Base-by-base conservation (phyloP, 495 filamentous ascomycete species). In the Penicillium paradoxum region DNA sequence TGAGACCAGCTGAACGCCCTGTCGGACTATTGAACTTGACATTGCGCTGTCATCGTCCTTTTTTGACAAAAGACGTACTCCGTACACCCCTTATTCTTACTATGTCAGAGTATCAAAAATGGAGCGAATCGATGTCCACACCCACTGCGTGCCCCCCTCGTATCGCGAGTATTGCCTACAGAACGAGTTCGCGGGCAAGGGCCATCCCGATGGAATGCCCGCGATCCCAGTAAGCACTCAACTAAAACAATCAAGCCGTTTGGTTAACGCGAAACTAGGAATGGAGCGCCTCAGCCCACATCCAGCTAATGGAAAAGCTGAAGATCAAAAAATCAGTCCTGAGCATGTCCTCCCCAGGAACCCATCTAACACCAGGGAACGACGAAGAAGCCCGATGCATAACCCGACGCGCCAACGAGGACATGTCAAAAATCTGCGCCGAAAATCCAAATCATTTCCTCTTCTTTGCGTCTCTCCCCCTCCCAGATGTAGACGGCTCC, bases 271-370 rank as follows among this genome's bases (percentile, higher is more conserved):
- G 0, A 15, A 17, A 14, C 41, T 3, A 73, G 69, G 59, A 64
- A 40, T 82, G 79, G 79, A 67, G 58, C 21, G 36, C 53, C 17
- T 57, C 71, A 27, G 48, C 58, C 9, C 79, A 82, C 49, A 71
- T 83, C 11, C 39, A 58, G 0, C 57, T 77, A 47, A 80, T 83
- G 79, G 55, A 70, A 22, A 49, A 60, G 2, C 32, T 63, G 43
- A 68, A 69, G 36, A 79, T 82, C 56, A 53, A 52, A 24, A 76
- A 73, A 58, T 77, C 78, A n/a, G 71, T 81, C 25, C 59, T 83
- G 14, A 74, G 68, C 62, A 74, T 79, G 57, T 71, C 71, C 13
- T 75, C 75, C 3, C 79, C 79, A 0, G 78, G 76, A 25, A 79
- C 73, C 0, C 58, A 74, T 41, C 61, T 82, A 38, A 64, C 65